These are phyloP conservation scores for Periconia digitata DNA, from an alignment of 2,329 filamentous ascomycete species.

Conservation along the genomic window DNA sequence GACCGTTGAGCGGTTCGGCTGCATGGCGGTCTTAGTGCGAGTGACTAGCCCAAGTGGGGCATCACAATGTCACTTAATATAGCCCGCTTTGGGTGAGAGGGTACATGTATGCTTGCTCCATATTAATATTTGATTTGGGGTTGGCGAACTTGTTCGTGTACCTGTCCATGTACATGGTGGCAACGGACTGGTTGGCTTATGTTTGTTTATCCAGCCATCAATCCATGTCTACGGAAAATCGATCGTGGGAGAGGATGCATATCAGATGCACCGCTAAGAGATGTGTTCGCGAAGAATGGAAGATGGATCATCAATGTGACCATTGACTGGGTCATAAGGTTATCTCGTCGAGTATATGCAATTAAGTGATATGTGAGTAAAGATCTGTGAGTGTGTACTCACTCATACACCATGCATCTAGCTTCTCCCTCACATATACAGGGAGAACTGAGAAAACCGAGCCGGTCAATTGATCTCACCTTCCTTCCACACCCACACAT, in stretches of 20 bases:
- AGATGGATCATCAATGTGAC: too few relatives aligned
- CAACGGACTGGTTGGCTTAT: background rate
- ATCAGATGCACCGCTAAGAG: background rate
- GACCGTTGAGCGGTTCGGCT: background rate
- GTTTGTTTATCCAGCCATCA: background rate
- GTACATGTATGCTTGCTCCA: background rate
- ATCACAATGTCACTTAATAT: conserved; percentile 1
- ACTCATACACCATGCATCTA: too few relatives aligned
- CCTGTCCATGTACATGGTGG: background rate
- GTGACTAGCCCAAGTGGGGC: background rate
- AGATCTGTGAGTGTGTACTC: too few relatives aligned
- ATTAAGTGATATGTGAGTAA: too few relatives aligned
- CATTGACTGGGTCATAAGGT: too few relatives aligned
- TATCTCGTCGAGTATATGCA: too few relatives aligned
- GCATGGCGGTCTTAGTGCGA: background rate
- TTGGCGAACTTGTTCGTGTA: background rate
- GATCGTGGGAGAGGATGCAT: background rate
- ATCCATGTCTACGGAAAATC: background rate
- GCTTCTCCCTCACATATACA: too few relatives aligned
- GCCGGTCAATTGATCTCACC: too few relatives aligned
- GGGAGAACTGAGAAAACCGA: too few relatives aligned
- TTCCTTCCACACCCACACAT: too few relatives aligned
- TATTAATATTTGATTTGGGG: background rate
- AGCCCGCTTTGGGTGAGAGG: background rate
- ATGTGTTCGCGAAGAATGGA: too few relatives aligned